A percentile compares a stretch with the other conserved stretches of the same genome.
phyloP scores from a whole-genome alignment of 2,329 filamentous ascomycete species.

The Nannizziopsis barbatae region DNA sequence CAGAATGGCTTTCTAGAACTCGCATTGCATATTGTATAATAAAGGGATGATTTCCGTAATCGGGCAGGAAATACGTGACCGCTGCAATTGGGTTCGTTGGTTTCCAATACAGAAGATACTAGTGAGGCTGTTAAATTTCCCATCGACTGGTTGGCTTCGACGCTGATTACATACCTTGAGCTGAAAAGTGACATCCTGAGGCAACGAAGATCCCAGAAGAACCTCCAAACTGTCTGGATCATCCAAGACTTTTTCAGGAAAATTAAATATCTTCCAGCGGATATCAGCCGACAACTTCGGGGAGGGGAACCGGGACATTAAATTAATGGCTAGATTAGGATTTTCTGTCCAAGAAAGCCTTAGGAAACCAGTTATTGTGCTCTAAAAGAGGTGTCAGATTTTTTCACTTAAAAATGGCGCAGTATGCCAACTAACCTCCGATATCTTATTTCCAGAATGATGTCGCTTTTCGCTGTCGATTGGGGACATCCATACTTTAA shows the following conservation, averaged over 20 bases:
- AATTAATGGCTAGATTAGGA: conserved; percentile 75
- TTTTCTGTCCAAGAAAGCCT: conserved; percentile 78
- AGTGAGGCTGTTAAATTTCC: conserved; percentile 19
- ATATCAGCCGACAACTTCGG: conserved; percentile 62
- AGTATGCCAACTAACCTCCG: conserved; percentile 8
- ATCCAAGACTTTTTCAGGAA: conserved; percentile 68
- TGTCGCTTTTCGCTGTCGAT: conserved; percentile 53
- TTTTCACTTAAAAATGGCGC: not conserved
- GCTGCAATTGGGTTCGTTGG: conserved; percentile 87
- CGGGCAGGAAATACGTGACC: conserved; percentile 82
- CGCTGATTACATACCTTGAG: conserved; percentile 57
- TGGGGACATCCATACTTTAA: conserved; percentile 84
- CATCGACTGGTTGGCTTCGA: not conserved
- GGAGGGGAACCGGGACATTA: conserved; percentile 68
- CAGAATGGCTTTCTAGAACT: conserved; percentile 80
- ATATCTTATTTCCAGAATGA: conserved; percentile 27
- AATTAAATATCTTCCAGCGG: conserved; percentile 66
- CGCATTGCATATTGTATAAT: conserved; percentile 95
- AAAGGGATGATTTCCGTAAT: conserved; percentile 82
- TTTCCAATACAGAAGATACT: conserved; percentile 88
- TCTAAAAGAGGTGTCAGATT: conserved; percentile 8
- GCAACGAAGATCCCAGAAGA: conserved; percentile 64
- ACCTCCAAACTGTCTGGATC: conserved; percentile 76
- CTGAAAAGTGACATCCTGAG: conserved; percentile 68
- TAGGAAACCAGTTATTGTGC: conserved; percentile 51